Percentiles rank a stretch among this genome's conserved stretches.
Conservation (phyloP, 2,329 filamentous ascomycete genomes). For the Neurospora sp. region DNA sequence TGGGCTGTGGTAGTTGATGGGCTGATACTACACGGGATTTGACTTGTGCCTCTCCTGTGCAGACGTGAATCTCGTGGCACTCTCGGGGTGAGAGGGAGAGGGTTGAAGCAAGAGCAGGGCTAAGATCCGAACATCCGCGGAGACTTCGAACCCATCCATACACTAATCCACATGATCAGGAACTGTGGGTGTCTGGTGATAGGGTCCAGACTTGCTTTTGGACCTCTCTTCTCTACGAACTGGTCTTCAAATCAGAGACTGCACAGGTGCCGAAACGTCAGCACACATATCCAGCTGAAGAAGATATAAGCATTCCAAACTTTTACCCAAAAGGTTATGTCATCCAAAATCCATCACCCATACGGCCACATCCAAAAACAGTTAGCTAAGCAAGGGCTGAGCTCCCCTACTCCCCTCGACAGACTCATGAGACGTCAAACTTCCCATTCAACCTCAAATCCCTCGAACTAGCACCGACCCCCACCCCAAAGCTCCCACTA, state of each 20-base stretch:
- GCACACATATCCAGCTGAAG: not conserved
- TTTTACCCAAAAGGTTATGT: not conserved
- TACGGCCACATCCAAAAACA: too few species aligned
- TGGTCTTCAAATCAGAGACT: not conserved
- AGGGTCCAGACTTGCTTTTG: not conserved
- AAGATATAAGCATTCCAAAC: not conserved
- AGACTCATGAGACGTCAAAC: constrained; percentile 11
- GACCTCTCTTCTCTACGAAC: not conserved
- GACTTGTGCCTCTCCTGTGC: not conserved
- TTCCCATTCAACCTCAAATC: constrained; percentile 32
- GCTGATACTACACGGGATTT: not conserved
- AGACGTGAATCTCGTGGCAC: not conserved
- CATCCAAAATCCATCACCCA: not conserved
- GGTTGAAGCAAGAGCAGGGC: not conserved
- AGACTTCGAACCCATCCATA: not conserved
- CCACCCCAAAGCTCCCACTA: constrained; percentile 31
- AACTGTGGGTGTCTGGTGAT: not conserved
- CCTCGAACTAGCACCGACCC: constrained; percentile 36
- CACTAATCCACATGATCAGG: not conserved
- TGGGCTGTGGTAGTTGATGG: not conserved
- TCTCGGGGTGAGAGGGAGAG: not conserved
- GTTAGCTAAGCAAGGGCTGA: too few species aligned
- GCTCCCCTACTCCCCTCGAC: too few species aligned
- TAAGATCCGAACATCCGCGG: not conserved
- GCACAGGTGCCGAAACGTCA: not conserved